Evolutionary conservation across 2,329 filamentous ascomycete genomes (phyloP).

Genomic region (Epichloe aotearoae): DNA sequence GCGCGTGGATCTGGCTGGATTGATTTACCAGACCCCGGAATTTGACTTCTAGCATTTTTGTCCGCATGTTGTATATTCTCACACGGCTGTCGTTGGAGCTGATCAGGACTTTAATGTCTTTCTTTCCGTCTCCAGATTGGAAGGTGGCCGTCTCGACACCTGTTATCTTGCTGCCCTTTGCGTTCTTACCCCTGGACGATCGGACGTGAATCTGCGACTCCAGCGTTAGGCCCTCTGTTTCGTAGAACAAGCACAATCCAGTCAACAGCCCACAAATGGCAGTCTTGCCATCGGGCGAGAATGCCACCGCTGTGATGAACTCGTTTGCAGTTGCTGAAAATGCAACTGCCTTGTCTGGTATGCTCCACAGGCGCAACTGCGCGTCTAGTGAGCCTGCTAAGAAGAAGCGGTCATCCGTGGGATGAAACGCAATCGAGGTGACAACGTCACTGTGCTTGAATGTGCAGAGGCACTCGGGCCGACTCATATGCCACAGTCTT

Average conservation of each 20-base stretch:
- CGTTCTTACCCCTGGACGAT: slow-evolving; percentile 81
- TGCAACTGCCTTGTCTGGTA: slow-evolving; percentile 87
- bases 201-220: slow-evolving; percentile 85
- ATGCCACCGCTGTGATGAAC: slow-evolving; percentile 86
- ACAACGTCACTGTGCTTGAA: slow-evolving; percentile 95
- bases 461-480: slow-evolving; percentile 75
- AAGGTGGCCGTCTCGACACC: slow-evolving; percentile 67
- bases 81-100: slow-evolving; percentile 93
- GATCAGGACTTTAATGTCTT: slow-evolving; percentile 71
- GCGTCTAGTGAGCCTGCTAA: slow-evolving; percentile 84
- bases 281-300: slow-evolving; percentile 81
- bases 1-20: slow-evolving; percentile 79
- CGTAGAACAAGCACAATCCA: slow-evolving; percentile 79
- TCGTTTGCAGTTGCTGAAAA: slow-evolving; percentile 67
- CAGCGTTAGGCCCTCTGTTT: slow-evolving; percentile 78
- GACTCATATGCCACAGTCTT: slow-evolving; percentile 78
- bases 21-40: slow-evolving; percentile 85
- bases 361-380: slow-evolving; percentile 85
- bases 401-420: slow-evolving; percentile 91
- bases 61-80: slow-evolving; percentile 74
- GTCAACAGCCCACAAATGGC: slow-evolving; percentile 80
- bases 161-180: slow-evolving; percentile 94
- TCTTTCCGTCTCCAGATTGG: slow-evolving; percentile 32
- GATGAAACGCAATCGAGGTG: slow-evolving; percentile 88
- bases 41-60: slow-evolving; percentile 77